These are phyloP conservation scores for Neurospora sp. DNA, from an alignment of 495 filamentous ascomycete genomes.

Conservation along the genomic window DNA sequence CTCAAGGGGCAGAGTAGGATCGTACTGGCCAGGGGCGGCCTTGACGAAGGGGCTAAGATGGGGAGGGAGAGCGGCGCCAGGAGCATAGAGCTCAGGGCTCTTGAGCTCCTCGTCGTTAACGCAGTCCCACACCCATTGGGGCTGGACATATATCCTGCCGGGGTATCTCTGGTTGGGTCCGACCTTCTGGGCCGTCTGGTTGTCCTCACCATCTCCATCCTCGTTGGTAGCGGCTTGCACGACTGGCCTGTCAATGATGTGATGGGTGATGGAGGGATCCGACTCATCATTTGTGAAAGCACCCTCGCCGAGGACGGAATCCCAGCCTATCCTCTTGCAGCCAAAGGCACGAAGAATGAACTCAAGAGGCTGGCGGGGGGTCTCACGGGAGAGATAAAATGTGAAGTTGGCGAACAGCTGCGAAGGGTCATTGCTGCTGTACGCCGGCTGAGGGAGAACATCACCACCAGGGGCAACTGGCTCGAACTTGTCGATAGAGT, in stretches of 20 bases:
- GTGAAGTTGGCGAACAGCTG: slow-evolving; percentile 78
- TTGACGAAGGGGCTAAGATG: slow-evolving; percentile 97
- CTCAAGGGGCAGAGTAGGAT: slow-evolving; percentile 70
- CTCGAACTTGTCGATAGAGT: slow-evolving; percentile 82
- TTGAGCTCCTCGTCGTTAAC: slow-evolving; percentile 84
- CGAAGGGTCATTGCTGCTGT: slow-evolving; percentile 44
- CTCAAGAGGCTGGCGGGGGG: slow-evolving; percentile 80
- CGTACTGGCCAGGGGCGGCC: slow-evolving; percentile 71
- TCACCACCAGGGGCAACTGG: slow-evolving; percentile 71
- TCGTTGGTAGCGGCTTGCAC: slow-evolving; percentile 51
- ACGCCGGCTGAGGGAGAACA: slow-evolving; percentile 69
- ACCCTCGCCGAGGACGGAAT: slow-evolving; percentile 76
- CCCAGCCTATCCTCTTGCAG: slow-evolving; percentile 94
- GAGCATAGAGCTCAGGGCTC: slow-evolving; percentile 77
- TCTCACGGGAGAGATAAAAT: slow-evolving; percentile 89
- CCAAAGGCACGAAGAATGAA: slow-evolving; percentile 92
- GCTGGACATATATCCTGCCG: slow-evolving; percentile 84
- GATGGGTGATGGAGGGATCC: slow-evolving; percentile 85
- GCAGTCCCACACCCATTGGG: slow-evolving; percentile 97
- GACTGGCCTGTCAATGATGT: slow-evolving; percentile 82
- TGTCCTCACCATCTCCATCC: slow-evolving; percentile 46
- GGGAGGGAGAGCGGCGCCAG: slow-evolving; percentile 79
- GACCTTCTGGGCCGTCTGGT: slow-evolving; percentile 43
- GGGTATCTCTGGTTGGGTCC: slow-evolving; percentile 59
- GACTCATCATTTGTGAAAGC: slow-evolving; percentile 82